Base-by-base conservation (phyloP, 228 moss, liverwort and hornwort species). In the Sphagnum magellanicum region DNA sequence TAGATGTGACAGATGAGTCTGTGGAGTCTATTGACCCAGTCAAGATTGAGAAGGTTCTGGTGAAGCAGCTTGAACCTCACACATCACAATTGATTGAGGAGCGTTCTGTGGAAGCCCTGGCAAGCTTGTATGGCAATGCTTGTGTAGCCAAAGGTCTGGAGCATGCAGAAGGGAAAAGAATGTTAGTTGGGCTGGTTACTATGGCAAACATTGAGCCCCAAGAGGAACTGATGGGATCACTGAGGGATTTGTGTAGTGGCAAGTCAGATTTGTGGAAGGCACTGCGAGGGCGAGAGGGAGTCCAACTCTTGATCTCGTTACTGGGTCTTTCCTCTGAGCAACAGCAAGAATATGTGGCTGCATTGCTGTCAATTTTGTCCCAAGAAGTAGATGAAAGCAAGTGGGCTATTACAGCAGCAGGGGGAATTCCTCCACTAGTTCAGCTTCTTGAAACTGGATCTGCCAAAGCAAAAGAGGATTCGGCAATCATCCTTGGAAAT, bases 361-460 rank as follows among this genome's bases (percentile, higher is more conserved):
- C 98, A 0, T 78, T 98, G 55, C 90, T 98, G 11, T 94, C 94
- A 49, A 98, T 98, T 69, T 72, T 98, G 5, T 94, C 98, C 0
- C 92, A 98, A 80, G 94, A 92, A 61, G 74, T 94, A 47, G 98
- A 98, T 47, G 94, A 98, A 62, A 98, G 98, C 80, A 98, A 92
- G 61, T 98, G 98, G 98, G 94, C 94, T 53, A 98, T 98, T 67
- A 98, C 98, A 67, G 98, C 98, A 53, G 98, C 98, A n/a, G 98
- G 98, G 47, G 98, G 98, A 49, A 98, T 98, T 15, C 98, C 98
- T 14, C 98, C 98, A 10, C 72, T 98, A 14, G 98, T 98, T 48
- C 98, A 98, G 73, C 81, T 98, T 9, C 83, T 98, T 53, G 98
- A 90, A 71, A 89, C 86, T 16, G 98, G 98, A 6, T 98, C 98